Percentiles rank a stretch among this genome's conserved stretches.
Evolutionary conservation across 2,329 filamentous ascomycete genomes (phyloP).

Genomic region (Sarocladium strictum): DNA sequence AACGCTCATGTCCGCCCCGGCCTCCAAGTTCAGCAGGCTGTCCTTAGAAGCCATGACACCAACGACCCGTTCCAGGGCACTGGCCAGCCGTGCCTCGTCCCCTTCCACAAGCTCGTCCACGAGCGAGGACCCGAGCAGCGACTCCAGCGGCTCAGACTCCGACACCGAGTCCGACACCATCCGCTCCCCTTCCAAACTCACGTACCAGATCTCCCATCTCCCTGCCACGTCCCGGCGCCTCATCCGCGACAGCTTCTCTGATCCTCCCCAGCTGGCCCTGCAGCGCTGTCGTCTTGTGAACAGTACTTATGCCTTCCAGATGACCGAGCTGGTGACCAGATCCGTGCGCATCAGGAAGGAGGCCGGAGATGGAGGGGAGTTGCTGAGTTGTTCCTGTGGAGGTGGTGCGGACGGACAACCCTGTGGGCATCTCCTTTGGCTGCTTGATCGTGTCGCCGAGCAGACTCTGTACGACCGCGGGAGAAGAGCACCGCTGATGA

Average conservation of each 20-base stretch:
- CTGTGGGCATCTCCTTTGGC: conserved; percentile 48
- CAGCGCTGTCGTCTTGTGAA: conserved; percentile 43
- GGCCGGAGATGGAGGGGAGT: conserved; percentile 17
- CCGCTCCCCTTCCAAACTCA: conserved; percentile 32
- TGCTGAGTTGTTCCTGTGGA: conserved; percentile 41
- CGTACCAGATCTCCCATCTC: conserved; percentile 35
- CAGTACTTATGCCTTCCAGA: conserved; percentile 48
- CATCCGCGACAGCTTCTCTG: conserved; percentile 39
- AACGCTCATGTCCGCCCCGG: conserved; percentile 27
- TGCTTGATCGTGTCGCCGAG: conserved; percentile 46
- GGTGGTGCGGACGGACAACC: conserved; percentile 23
- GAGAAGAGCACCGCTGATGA: conserved; percentile 30
- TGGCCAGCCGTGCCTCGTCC: not conserved
- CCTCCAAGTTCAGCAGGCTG: conserved; percentile 33
- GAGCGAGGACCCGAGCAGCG: conserved; percentile 2
- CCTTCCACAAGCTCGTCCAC: not conserved
- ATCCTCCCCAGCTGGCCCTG: conserved; percentile 43
- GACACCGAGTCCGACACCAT: conserved; percentile 23
- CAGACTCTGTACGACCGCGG: conserved; percentile 38
- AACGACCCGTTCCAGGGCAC: conserved; percentile 20
- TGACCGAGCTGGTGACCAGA: conserved; percentile 47
- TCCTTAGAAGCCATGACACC: conserved; percentile 34
- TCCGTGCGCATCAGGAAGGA: conserved; percentile 41
- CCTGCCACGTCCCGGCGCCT: conserved; percentile 28
- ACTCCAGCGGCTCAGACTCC: conserved; percentile 20